phyloP scores from a whole-genome alignment of 352 stramenopile species.

The Elongisporangium prolatum region DNA sequence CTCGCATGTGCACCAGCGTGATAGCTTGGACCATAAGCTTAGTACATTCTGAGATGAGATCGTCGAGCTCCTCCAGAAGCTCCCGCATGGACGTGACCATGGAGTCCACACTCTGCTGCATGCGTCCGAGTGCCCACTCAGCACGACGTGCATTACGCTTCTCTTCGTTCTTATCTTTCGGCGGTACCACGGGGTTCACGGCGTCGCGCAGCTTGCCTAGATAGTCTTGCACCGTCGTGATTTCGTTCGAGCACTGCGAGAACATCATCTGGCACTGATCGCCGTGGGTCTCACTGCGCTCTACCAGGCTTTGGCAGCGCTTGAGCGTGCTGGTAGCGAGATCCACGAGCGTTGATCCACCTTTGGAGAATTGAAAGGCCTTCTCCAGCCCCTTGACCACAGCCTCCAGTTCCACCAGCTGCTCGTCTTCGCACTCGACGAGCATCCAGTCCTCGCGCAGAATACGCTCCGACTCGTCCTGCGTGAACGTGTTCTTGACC shows the following conservation, averaged over 20 bases:
- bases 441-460: constrained; percentile 70
- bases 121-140: constrained; percentile 71
- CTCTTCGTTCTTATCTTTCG: constrained; percentile 65
- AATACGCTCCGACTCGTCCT: constrained; percentile 68
- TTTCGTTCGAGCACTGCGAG: constrained; percentile 71
- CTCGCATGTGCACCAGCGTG: constrained; percentile 78
- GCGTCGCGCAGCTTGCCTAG: constrained; percentile 67
- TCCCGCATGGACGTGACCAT: constrained; percentile 72
- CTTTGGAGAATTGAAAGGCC: constrained; percentile 82
- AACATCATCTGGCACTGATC: constrained; percentile 84
- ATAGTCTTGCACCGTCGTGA: constrained; percentile 74
- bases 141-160: constrained; percentile 63
- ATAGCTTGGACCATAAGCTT: constrained; percentile 87
- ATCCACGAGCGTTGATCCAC: constrained; percentile 55
- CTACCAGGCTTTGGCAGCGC: constrained; percentile 65
- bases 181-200: constrained; percentile 41
- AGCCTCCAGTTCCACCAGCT: constrained; percentile 55
- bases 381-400: constrained; percentile 64
- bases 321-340: constrained; percentile 63
- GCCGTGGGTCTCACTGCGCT: constrained; percentile 57
- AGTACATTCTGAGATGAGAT: constrained; percentile 74
- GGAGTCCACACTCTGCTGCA: constrained; percentile 60
- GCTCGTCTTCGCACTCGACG: constrained; percentile 73
- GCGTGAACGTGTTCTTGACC: constrained; percentile 63
- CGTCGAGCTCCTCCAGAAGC: constrained; percentile 73